Percentiles rank a stretch among this genome's conserved stretches.
These are phyloP conservation scores for Dactylellina sp. DNA, from an alignment of 2,329 filamentous ascomycete species.

Conservation along the genomic window DNA sequence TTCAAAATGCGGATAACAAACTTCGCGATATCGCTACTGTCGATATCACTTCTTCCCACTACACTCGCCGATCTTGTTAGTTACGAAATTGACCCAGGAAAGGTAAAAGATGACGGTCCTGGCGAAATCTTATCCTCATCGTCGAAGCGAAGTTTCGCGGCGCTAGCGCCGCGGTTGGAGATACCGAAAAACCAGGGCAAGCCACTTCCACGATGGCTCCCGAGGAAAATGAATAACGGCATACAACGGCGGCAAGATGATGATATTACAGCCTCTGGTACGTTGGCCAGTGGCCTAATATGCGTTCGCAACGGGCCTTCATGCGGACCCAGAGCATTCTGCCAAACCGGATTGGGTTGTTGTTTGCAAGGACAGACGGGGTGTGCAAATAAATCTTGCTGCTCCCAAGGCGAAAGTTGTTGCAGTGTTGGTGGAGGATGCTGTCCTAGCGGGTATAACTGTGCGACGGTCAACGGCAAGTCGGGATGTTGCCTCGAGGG, in stretches of 20 bases:
- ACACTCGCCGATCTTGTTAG: constrained; percentile 32
- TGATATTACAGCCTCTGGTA: constrained; percentile 23
- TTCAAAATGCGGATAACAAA: constrained; percentile 40
- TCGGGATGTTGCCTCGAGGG: constrained; percentile 46
- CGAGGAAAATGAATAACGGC: constrained; percentile 36
- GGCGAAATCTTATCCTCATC: constrained; percentile 19
- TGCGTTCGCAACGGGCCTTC: constrained; percentile 36
- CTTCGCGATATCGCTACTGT: constrained; percentile 31
- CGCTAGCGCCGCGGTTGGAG: background rate
- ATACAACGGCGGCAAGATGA: constrained; percentile 18
- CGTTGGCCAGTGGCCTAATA: constrained; percentile 28
- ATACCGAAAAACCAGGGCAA: constrained; percentile 29
- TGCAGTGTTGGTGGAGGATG: constrained; percentile 42
- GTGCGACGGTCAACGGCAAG: constrained; percentile 34
- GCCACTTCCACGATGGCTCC: constrained; percentile 50
- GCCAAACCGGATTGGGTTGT: constrained; percentile 45
- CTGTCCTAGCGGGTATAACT: constrained; percentile 49
- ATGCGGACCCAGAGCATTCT: constrained; percentile 46
- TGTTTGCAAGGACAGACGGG: constrained; percentile 38
- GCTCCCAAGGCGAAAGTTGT: constrained; percentile 38
- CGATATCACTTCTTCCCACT: constrained; percentile 39
- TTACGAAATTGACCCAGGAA: constrained; percentile 38
- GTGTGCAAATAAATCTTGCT: constrained; percentile 49
- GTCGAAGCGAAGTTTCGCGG: constrained; percentile 40
- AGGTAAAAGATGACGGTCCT: constrained; percentile 8